phyloP scores from a whole-genome alignment of 208 protist genomes.

The Crithidia mellificae region DNA sequence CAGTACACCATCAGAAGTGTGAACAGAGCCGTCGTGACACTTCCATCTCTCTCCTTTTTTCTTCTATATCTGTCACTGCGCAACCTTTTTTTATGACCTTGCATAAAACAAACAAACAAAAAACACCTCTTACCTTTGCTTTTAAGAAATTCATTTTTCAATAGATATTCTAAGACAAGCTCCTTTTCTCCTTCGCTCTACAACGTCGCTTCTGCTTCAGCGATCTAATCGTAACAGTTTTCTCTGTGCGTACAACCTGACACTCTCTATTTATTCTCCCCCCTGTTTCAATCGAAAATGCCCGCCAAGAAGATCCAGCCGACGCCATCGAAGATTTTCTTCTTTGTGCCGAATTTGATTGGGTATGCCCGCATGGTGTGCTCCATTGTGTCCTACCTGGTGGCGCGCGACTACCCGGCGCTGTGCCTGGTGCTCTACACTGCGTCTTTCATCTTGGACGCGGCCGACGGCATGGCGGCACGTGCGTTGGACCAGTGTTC shows the following conservation, averaged over 20 bases:
- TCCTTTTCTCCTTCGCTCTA: too few relatives aligned
- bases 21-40: too few relatives aligned
- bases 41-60: too few relatives aligned
- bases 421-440: slow-evolving; percentile 84
- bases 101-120: too few relatives aligned
- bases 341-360: slow-evolving; percentile 93
- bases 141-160: too few relatives aligned
- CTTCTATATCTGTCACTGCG: too few relatives aligned
- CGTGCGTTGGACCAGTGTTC: slow-evolving; percentile 88
- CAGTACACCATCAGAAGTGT: too few relatives aligned
- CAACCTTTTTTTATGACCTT: too few relatives aligned
- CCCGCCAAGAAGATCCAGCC: slow-evolving; percentile 12
- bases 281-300: slow-evolving; percentile 10
- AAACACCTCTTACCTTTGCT: too few relatives aligned
- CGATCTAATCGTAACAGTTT: too few relatives aligned
- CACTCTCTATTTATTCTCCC: not conserved
- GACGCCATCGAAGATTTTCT: slow-evolving; percentile 38
- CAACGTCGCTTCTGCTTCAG: too few relatives aligned
- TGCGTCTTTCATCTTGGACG: slow-evolving; percentile 86
- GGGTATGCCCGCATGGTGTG: slow-evolving; percentile 86
- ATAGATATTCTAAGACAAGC: too few relatives aligned
- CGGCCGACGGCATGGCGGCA: slow-evolving; percentile 89
- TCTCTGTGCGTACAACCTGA: not conserved
- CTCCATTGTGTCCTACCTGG: slow-evolving; percentile 67
- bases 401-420: slow-evolving; percentile 63